These are phyloP conservation scores for Chaetomiaceae sp. DNA, from an alignment of 2,329 filamentous ascomycete species.

Conservation along the genomic window DNA sequence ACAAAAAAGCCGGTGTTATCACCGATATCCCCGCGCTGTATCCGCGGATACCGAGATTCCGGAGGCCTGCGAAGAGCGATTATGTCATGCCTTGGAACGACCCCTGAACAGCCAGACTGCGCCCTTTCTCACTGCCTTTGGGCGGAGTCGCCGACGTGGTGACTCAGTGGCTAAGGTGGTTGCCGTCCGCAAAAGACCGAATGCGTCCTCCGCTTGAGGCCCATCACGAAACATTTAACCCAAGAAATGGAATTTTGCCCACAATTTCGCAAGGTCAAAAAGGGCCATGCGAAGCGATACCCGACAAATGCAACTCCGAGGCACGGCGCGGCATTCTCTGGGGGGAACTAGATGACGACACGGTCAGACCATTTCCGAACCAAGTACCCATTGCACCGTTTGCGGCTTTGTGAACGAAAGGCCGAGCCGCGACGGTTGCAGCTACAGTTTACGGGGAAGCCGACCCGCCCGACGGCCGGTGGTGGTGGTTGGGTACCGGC, in stretches of 20 bases:
- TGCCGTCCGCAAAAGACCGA: too few species aligned
- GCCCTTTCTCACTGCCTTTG: neutral
- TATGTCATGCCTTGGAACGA: too few species aligned
- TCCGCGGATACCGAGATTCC: neutral
- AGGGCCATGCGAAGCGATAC: neutral
- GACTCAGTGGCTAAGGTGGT: neutral
- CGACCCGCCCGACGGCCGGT: too few species aligned
- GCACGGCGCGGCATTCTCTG: neutral
- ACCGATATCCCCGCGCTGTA: neutral
- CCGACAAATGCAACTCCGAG: conserved; percentile 2
- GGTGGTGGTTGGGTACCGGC: too few species aligned
- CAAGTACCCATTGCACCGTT: neutral
- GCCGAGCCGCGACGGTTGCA: neutral
- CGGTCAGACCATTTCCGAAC: conserved; percentile 19
- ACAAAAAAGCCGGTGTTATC: neutral
- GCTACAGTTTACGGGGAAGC: too few species aligned
- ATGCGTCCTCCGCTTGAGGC: too few species aligned
- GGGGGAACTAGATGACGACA: conserved; percentile 18
- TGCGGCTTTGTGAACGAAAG: neutral
- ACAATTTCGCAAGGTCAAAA: neutral
- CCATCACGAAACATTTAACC: neutral
- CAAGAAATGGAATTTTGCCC: neutral
- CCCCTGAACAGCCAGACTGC: too few species aligned
- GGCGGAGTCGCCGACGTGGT: neutral
- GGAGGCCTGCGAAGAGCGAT: too few species aligned